Evolutionary conservation across 805 yeast species (phyloP).

Genomic region (Yarrowia deformans): DNA sequence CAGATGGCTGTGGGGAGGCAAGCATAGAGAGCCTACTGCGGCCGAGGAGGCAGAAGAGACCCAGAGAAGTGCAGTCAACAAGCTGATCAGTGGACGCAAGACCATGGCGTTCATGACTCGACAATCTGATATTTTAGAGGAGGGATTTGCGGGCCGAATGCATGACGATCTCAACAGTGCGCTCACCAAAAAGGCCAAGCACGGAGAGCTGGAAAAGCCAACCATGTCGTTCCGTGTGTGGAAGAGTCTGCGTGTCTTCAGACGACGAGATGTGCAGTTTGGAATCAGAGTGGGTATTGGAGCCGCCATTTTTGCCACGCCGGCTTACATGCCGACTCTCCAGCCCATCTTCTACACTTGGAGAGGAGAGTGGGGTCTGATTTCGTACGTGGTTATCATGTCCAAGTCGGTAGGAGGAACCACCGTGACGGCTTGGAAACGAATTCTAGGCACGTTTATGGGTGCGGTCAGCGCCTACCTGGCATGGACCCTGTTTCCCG

Average conservation of each 20-base stretch:
- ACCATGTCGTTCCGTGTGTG: slow-evolving; percentile 48
- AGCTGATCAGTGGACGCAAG: slow-evolving; percentile 12
- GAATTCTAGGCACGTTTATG: slow-evolving; percentile 71
- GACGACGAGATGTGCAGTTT: slow-evolving; percentile 74
- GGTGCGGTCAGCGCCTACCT: slow-evolving; percentile 71
- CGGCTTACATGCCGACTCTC: slow-evolving; percentile 70
- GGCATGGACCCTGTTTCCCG: slow-evolving; percentile 66
- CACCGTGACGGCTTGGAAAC: slow-evolving; percentile 62
- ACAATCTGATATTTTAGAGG: slow-evolving; percentile 34
- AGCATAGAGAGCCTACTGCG: slow-evolving; percentile 42
- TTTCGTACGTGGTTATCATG: slow-evolving; percentile 84
- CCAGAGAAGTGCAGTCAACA: slow-evolving; percentile 28
- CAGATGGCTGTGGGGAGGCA: slow-evolving; percentile 54
- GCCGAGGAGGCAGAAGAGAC: slow-evolving; percentile 8
- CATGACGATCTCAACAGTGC: slow-evolving; percentile 32
- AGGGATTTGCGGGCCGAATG: slow-evolving; percentile 37
- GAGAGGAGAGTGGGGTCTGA: slow-evolving; percentile 86
- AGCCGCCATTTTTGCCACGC: slow-evolving; percentile 66
- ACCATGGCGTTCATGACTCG: slow-evolving; percentile 29
- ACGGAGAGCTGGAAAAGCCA: slow-evolving; percentile 37
- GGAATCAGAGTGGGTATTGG: slow-evolving; percentile 84
- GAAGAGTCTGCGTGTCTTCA: slow-evolving; percentile 57
- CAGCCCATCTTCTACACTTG: slow-evolving; percentile 63
- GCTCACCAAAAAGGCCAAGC: slow-evolving; percentile 21
- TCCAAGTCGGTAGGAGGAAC: slow-evolving; percentile 86